phyloP scores from a whole-genome alignment of 2,329 filamentous ascomycete genomes.

The Clonostachys solani region DNA sequence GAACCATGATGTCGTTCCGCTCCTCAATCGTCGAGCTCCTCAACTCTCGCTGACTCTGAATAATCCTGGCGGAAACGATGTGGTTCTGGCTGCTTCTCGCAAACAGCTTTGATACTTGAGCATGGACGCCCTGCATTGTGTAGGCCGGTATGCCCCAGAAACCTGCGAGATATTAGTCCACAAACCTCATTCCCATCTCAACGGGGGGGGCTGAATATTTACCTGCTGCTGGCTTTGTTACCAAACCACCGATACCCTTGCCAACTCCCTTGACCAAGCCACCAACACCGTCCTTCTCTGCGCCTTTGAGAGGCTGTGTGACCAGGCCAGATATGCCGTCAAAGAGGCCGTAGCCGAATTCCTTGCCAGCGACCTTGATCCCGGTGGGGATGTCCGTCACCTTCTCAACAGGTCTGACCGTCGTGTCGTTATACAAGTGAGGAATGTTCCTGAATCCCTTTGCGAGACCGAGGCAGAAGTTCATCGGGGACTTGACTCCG shows the following conservation, averaged over 20 bases:
- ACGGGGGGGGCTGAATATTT: conserved; percentile 16
- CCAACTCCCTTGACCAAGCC: conserved; percentile 78
- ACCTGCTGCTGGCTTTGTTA: conserved; percentile 80
- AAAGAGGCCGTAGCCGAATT: conserved; percentile 72
- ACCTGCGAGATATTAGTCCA: conserved; percentile 23
- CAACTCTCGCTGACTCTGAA: conserved; percentile 69
- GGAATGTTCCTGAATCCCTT: conserved; percentile 88
- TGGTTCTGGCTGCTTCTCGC: conserved; percentile 72
- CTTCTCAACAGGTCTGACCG: conserved; percentile 71
- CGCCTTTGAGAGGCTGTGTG: conserved; percentile 67
- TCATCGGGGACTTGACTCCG: conserved; percentile 77
- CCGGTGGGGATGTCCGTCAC: conserved; percentile 76
- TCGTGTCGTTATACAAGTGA: conserved; percentile 79
- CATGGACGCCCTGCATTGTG: conserved; percentile 76
- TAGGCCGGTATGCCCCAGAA: conserved; percentile 74
- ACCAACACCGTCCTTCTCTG: conserved; percentile 36
- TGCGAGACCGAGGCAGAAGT: conserved; percentile 77
- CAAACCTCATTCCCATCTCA: no score
- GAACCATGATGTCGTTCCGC: conserved; percentile 55
- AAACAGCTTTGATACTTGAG: conserved; percentile 68
- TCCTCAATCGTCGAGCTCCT: conserved; percentile 50
- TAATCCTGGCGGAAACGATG: conserved; percentile 71
- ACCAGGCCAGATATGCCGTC: conserved; percentile 79
- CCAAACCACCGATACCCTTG: conserved; percentile 76
- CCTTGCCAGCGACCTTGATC: conserved; percentile 71